These are phyloP conservation scores for Candida maltosa DNA, from an alignment of 805 yeast species.

Conservation along the genomic window DNA sequence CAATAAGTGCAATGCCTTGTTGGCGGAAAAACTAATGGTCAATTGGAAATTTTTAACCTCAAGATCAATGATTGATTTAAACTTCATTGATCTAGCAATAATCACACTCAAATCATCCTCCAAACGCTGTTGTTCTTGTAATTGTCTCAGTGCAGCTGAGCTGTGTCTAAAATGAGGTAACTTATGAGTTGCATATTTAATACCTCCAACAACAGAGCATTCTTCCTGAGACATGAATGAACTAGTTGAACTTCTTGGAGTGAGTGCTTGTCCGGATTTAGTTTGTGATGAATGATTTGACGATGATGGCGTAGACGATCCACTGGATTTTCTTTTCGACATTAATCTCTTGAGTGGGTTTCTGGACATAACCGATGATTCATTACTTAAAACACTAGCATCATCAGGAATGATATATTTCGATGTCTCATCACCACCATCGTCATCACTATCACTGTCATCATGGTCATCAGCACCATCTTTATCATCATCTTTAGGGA, in stretches of 20 bases:
- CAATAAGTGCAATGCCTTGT: constrained; percentile 62
- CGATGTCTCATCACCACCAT: too few species aligned
- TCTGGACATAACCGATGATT: too few species aligned
- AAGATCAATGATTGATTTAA: constrained; percentile 36
- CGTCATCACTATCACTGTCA: too few species aligned
- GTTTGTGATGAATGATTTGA: constrained; percentile 1
- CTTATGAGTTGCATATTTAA: too few species aligned
- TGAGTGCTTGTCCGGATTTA: too few species aligned
- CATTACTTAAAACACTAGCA: too few species aligned
- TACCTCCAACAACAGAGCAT: too few species aligned
- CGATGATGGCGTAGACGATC: too few species aligned
- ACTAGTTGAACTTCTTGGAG: too few species aligned
- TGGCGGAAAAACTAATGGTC: constrained; percentile 73
- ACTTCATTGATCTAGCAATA: constrained; percentile 40
- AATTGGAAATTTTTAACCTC: constrained; percentile 36
- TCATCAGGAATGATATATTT: too few species aligned
- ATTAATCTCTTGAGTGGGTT: constrained; percentile 12
- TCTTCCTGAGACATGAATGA: too few species aligned
- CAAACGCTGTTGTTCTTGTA: neutral
- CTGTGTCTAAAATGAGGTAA: too few species aligned
- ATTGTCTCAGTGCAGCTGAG: neutral
- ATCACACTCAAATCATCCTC: constrained; percentile 38
- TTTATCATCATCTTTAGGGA: constrained; percentile 47
- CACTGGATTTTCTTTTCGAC: constrained; percentile 3
- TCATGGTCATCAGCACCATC: constrained; percentile 1